Conservation (phyloP, 179 eudicot genomes). For the Vitellaria paradoxa region DNA sequence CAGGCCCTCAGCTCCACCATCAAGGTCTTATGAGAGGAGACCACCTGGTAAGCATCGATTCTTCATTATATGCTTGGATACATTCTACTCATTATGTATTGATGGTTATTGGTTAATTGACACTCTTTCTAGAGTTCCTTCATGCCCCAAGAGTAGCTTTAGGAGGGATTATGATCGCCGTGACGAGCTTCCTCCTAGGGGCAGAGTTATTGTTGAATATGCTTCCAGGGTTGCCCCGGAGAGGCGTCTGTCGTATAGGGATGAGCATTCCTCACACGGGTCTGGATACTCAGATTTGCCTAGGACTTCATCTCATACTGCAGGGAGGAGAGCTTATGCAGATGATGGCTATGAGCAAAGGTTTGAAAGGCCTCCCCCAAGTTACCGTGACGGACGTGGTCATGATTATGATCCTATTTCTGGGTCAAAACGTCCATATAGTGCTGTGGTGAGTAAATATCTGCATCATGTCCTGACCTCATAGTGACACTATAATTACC, state of each 20-base stretch:
- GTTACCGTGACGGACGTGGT: conserved; percentile 78
- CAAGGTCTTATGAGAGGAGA: conserved; percentile 84
- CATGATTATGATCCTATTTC: conserved; percentile 78
- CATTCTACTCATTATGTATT: neutral
- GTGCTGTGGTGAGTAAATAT: conserved; percentile 52
- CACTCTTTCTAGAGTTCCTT: conserved; percentile 42
- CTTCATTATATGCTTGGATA: neutral
- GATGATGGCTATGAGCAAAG: conserved; percentile 76
- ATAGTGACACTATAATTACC: neutral
- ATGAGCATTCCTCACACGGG: conserved; percentile 67
- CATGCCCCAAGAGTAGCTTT: conserved; percentile 79
- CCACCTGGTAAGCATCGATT: conserved; percentile 70
- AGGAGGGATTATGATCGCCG: conserved; percentile 73
- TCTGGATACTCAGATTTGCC: conserved; percentile 70
- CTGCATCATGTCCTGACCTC: neutral
- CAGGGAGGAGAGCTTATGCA: conserved; percentile 68
- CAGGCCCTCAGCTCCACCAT: conserved; percentile 67
- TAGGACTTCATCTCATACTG: conserved; percentile 57
- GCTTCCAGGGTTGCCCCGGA: conserved; percentile 61
- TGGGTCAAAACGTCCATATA: conserved; percentile 86
- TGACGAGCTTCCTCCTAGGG: conserved; percentile 73
- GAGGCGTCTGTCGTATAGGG: conserved; percentile 74
- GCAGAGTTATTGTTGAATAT: conserved; percentile 71
- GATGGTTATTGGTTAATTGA: neutral
- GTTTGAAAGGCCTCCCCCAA: conserved; percentile 82